Evolutionary conservation across 176 grass and related monocot species (phyloP), one percentile per base, ranked within the genome.

Genomic region (Avena sativa): DNA sequence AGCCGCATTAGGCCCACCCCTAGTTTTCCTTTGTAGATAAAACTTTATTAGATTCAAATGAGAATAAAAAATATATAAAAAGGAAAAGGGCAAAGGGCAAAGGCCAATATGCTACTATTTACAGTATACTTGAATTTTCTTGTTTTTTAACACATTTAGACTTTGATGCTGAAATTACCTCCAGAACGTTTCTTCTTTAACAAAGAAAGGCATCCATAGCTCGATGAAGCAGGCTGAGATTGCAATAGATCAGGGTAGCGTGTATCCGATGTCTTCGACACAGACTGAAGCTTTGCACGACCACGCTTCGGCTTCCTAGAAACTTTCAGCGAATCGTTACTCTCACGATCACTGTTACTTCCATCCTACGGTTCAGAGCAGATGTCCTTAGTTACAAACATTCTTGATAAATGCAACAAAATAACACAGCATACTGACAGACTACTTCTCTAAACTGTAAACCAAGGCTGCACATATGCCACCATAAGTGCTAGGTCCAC

Each of bases 111-210:
- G 44, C 1, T 66, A 66, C 25, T 32, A 66, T 66, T 66, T 12
- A 30, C 25, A 32, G 12, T 26, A 66, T 66, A 66, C 12, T 30
- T 32, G 23, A 66, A 30, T 14, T 66, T 66, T 66, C 63, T 32
- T 12, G 20, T 66, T 66, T 26, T 66, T 64, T 64, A 64, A 26
- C 25, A 64, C 25, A 64, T 64, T 64, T 28, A 59, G 57, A n/a
- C 19, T 73, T 80, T 87, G 51, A 88, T 63, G 7, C 81, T 78
- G 65, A 65, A 92, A 76, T 80, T 92, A 98, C 96, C 96, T 92
- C 88, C 93, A 83, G 93, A 86, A 34, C 87, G 82, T 74, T 96
- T 98, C 87, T 92, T 95, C 91, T 98, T 98, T 83, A 98, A 79
- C 83, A 93, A 93, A 61, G 96, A 96, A 83, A 92, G 88, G 88